Conservation (phyloP, 2,329 filamentous ascomycete genomes). For the Arachnomyces sp. region DNA sequence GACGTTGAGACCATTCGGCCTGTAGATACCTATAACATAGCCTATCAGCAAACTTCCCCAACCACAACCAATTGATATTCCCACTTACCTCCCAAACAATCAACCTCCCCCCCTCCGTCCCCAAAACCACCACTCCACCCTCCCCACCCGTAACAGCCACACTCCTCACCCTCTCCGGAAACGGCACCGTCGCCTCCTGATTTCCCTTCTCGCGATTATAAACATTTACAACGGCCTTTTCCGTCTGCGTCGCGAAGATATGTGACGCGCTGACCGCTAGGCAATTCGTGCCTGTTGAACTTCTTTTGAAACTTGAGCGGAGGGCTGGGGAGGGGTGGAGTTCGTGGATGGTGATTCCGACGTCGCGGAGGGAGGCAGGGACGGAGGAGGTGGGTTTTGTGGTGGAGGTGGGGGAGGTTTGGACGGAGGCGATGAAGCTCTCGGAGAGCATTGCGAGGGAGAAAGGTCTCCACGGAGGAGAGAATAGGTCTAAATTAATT, state of each 20-base stretch:
- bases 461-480: slow-evolving; percentile 7
- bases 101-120: slow-evolving; percentile 76
- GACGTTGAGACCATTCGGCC: slow-evolving; percentile 39
- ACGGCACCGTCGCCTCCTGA: slow-evolving; percentile 81
- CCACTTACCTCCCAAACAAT: slow-evolving; percentile 84
- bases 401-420: slow-evolving; percentile 31
- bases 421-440: slow-evolving; percentile 40
- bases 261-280: slow-evolving; percentile 75
- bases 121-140: slow-evolving; percentile 59
- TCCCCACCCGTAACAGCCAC: slow-evolving; percentile 55
- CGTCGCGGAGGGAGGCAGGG: slow-evolving; percentile 58
- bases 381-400: slow-evolving; percentile 26
- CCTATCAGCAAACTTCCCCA: neutral
- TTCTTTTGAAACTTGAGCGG: slow-evolving; percentile 82
- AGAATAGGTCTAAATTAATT: too few relatives aligned
- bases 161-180: slow-evolving; percentile 78
- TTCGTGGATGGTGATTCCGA: slow-evolving; percentile 79
- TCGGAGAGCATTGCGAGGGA: slow-evolving; percentile 40
- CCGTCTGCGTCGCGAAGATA: slow-evolving; percentile 82
- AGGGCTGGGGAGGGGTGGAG: slow-evolving; percentile 70
- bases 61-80: slow-evolving; percentile 9
- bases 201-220: slow-evolving; percentile 77
- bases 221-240: slow-evolving; percentile 88
- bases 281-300: slow-evolving; percentile 68
- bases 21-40: slow-evolving; percentile 30